Base-by-base conservation (phyloP, 2,329 filamentous ascomycete species). In the Nemania diffusa region DNA sequence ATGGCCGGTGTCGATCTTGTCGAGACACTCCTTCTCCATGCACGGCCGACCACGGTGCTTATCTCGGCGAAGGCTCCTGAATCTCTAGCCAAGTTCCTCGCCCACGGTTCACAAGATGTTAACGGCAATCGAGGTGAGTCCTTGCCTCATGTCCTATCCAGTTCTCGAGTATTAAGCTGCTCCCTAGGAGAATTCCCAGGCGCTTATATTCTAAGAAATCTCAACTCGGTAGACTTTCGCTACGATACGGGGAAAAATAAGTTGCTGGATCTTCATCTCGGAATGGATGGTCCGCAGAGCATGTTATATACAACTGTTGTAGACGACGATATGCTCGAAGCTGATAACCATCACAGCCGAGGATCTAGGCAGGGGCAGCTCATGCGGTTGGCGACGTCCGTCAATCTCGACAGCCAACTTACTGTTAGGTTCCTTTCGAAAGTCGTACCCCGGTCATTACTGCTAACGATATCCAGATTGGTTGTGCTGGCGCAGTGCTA, bases 401-500 rank as follows among this genome's bases (percentile, higher is more conserved):
- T 97, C 67, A 90, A 97, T 74, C 81, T 96, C 61, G 91, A 95
- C 2, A 95, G 91, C 73, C 82, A 80, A 5, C 77, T 92, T 13
- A 92, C 93, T 2, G 90, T 92, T 76, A 72, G 81, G 37, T 40
- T 7, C 7, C 26, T 56, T 32, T 17, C 27, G 32, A 17, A 20
- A 40, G 11, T 17, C 53, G 5, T 26, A 5, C 51, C 7, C 27
- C 37, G 8, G 3, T 56, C 1, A 13, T 57, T 27, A 1, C 29
- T 61, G 63, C 72, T 75, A 62, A 77, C 53, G 5, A 26, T 20
- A 26, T 3, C 53, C 46, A 90, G 82, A 83, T 97, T 55, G 92
- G 93, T 2, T 98, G 96, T 79, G 92, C 91, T 27, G 93, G 94
- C n/a, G 94, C 94, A 27, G 81, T 98, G 2, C 80, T 98, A n/a